Conservation (phyloP, 768 basidiomycete species). For the Mycena olivaceomarginata region DNA sequence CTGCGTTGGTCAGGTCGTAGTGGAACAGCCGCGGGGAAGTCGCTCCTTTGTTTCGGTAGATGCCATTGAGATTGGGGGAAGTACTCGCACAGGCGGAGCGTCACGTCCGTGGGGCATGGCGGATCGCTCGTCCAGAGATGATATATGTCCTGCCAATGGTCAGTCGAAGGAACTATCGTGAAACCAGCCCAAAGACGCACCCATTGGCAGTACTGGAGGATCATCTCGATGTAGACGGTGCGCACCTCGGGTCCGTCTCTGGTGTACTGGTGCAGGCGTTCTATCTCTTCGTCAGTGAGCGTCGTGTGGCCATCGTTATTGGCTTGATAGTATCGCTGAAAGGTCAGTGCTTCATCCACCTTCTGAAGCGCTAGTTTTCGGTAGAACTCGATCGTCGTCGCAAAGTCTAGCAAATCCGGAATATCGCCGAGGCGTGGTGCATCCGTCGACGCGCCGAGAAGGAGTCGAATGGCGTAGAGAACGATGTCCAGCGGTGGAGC, state of each 20-base stretch:
- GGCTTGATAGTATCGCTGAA: not conserved
- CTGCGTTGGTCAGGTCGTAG: conserved; percentile 24
- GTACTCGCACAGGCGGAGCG: conserved; percentile 40
- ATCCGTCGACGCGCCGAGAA: not conserved
- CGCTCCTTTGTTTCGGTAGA: not conserved
- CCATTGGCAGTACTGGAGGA: conserved; percentile 20
- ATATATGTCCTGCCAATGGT: conserved; percentile 36
- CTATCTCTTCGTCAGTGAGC: conserved; percentile 17
- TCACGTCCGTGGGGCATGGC: conserved; percentile 25
- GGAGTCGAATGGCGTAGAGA: conserved; percentile 21
- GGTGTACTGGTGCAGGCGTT: not conserved
- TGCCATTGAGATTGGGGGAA: conserved; percentile 33
- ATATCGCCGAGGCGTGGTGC: conserved; percentile 13
- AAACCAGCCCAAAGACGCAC: conserved; percentile 13
- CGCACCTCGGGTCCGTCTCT: not conserved
- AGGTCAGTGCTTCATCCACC: conserved; percentile 26
- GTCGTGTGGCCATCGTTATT: not conserved
- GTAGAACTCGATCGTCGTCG: conserved; percentile 42
- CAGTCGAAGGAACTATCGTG: not conserved
- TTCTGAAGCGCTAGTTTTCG: conserved; percentile 30
- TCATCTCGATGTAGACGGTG: conserved; percentile 24
- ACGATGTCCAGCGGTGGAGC: conserved; percentile 43
- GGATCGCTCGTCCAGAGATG: conserved; percentile 32
- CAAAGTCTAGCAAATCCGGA: conserved; percentile 41
- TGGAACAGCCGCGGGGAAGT: conserved; percentile 32